Percentiles rank a stretch among this genome's conserved stretches.
Evolutionary conservation across 306 rosid species (phyloP).

Genomic region (Gastrolobium villosum): DNA sequence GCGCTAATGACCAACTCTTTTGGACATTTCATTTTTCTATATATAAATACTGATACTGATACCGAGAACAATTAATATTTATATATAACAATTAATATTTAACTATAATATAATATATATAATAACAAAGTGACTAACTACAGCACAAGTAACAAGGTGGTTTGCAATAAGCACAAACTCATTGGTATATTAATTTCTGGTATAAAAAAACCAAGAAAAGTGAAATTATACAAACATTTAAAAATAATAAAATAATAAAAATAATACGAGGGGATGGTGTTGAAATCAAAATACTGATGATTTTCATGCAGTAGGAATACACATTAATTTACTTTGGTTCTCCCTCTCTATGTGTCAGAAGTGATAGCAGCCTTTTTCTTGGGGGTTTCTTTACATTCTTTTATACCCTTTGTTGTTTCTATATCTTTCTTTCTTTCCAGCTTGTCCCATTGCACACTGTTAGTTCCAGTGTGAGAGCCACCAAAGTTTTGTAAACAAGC

Average conservation of each 20-base stretch:
- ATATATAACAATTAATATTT: slow-evolving; percentile 44
- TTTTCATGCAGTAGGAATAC: slow-evolving; percentile 66
- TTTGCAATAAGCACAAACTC: slow-evolving; percentile 74
- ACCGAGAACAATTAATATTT: slow-evolving; percentile 45
- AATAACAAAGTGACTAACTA: slow-evolving; percentile 49
- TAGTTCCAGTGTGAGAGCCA: slow-evolving; percentile 55
- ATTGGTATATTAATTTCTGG: slow-evolving; percentile 60
- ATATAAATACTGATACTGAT: not conserved
- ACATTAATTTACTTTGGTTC: slow-evolving; percentile 58
- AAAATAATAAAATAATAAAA: slow-evolving; percentile 71
- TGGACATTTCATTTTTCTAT: slow-evolving; percentile 48
- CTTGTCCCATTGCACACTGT: slow-evolving; percentile 58
- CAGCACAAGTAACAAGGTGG: slow-evolving; percentile 56
- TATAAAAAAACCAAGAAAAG: slow-evolving; percentile 50
- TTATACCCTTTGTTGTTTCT: slow-evolving; percentile 47
- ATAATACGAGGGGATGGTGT: slow-evolving; percentile 52
- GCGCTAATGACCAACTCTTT: slow-evolving; percentile 40
- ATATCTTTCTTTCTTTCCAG: slow-evolving; percentile 58
- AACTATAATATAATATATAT: not conserved
- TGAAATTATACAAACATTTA: slow-evolving; percentile 64
- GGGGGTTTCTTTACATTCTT: slow-evolving; percentile 33
- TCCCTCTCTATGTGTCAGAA: slow-evolving; percentile 58
- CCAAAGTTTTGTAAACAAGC: slow-evolving; percentile 41
- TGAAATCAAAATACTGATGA: slow-evolving; percentile 72
- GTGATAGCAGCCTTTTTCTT: slow-evolving; percentile 71